Base-by-base conservation (phyloP, 192 early-diverging fungal species). In the Podila epicladia region DNA sequence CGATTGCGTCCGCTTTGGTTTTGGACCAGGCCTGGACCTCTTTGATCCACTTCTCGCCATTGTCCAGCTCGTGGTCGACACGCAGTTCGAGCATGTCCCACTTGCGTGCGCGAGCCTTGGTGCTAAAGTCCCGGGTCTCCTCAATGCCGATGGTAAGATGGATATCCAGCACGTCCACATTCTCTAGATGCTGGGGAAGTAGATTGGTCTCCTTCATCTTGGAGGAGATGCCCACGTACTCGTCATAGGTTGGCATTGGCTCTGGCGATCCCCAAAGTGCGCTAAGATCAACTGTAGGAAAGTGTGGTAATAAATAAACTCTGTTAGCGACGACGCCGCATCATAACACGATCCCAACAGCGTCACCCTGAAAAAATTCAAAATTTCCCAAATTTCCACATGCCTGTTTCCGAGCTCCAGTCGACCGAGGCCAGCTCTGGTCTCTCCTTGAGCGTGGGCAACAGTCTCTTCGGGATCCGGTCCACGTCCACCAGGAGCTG, bases 391-490 rank as follows among this genome's bases (percentile, higher is more conserved):
- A 22, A 17, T 9, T 22, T 20, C 37, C 37, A 24, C 19, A 37
- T 79, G 69, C 77, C 71, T 41, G 77, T 80, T 12, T 80, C 77
- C 22, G 58, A 62, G 5, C 45, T 37, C 77, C 77, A 80, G 17
- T 73, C 66, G 22, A 80, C 55, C 22, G 66, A 69, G 3, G 66
- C 61, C 15, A 80, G 58, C 24, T 80, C 77, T 5, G 77, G 71
- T 38, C 66, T 59, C 15, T 32, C 19, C 19, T 80, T 80, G 20
- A 80, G 66, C 17, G 37, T 53, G 11, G 71, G 55, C 22, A 80
- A 57, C 37, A 80, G 35, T 20, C 77, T 41, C 58, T 80, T 80
- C 6, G 77, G 77, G 31, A 80, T 68, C 31, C 77, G 65, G 11
- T 80, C 77, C 19, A 64, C 67, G 11, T 80, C 77, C 17, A 80